Conservation (phyloP, 2,329 filamentous ascomycete species). For the Trichoderma polysporum region DNA sequence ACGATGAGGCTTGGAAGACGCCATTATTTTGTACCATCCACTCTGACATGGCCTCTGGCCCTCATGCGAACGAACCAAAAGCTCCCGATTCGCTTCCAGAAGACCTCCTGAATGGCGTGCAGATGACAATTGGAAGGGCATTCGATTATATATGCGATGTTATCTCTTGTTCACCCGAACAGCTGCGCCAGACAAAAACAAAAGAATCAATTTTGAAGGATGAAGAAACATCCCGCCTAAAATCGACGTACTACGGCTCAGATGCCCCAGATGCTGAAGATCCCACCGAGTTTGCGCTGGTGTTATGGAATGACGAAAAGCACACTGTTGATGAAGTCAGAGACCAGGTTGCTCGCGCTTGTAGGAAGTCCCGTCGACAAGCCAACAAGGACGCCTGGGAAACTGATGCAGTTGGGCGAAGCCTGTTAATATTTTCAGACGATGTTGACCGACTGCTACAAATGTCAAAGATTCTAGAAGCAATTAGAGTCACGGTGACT, state of each 20-base stretch:
- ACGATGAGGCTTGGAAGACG: slow-evolving; percentile 87
- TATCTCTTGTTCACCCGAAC: slow-evolving; percentile 95
- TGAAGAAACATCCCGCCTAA: slow-evolving; percentile 75
- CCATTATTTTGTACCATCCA: slow-evolving; percentile 94
- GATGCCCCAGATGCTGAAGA: slow-evolving; percentile 39
- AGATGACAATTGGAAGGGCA: slow-evolving; percentile 79
- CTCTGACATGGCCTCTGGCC: slow-evolving; percentile 56
- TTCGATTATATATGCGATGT: slow-evolving; percentile 98
- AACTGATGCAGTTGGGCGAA: slow-evolving; percentile 84
- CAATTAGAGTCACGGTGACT: slow-evolving; percentile 94
- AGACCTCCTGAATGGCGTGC: slow-evolving; percentile 74
- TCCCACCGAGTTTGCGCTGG: slow-evolving; percentile 69
- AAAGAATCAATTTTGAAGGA: slow-evolving; percentile 77
- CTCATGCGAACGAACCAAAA: slow-evolving; percentile 62
- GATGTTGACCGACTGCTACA: slow-evolving; percentile 71
- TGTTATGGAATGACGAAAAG: slow-evolving; percentile 98
- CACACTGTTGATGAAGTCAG: slow-evolving; percentile 91
- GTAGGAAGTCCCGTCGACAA: slow-evolving; percentile 67
- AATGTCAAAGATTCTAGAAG: slow-evolving; percentile 84
- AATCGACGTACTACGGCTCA: slow-evolving; percentile 68
- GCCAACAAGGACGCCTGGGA: slow-evolving; percentile 78
- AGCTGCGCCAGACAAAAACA: slow-evolving; percentile 82
- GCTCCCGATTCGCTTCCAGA: slow-evolving; percentile 62
- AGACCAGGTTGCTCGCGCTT: slow-evolving; percentile 87
- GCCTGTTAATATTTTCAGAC: slow-evolving; percentile 73